A percentile compares a stretch with the other conserved stretches of the same genome.
phyloP scores from a whole-genome alignment of 495 filamentous ascomycete genomes.

The Aspergillus hancockii region DNA sequence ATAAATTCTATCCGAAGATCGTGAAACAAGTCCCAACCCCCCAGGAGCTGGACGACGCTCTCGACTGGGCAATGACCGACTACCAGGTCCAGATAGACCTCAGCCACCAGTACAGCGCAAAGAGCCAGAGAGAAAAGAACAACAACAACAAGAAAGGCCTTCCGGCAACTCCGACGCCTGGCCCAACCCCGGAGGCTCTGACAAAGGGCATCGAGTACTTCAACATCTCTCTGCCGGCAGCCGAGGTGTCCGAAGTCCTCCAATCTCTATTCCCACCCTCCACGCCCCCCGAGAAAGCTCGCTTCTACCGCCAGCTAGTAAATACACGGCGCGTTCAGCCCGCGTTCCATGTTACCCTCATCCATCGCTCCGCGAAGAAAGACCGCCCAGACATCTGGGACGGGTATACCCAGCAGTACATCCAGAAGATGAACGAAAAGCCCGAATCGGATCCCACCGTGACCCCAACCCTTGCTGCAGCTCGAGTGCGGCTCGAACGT shows the following conservation, averaged over 20 bases:
- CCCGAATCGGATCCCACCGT: constrained; percentile 37
- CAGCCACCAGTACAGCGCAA: constrained; percentile 41
- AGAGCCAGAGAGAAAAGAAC: constrained; percentile 42
- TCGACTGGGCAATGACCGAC: constrained; percentile 70
- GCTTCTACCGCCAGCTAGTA: constrained; percentile 76
- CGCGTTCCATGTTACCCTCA: constrained; percentile 91
- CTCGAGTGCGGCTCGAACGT: constrained; percentile 61
- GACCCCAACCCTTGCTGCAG: constrained; percentile 48
- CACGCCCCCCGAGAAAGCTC: constrained; percentile 45
- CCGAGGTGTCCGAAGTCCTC: constrained; percentile 60
- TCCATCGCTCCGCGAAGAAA: constrained; percentile 68
- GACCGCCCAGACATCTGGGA: constrained; percentile 70
- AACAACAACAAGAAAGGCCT: constrained; percentile 34
- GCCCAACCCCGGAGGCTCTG: constrained; percentile 24
- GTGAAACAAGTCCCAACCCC: constrained; percentile 67
- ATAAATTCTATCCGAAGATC: constrained; percentile 71
- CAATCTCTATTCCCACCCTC: constrained; percentile 61
- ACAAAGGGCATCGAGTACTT: constrained; percentile 79
- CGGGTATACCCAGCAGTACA: constrained; percentile 55
- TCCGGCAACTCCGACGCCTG: constrained; percentile 12
- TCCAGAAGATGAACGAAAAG: constrained; percentile 38
- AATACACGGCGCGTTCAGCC: constrained; percentile 72
- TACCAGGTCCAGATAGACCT: constrained; percentile 78
- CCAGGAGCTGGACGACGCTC: constrained; percentile 78
- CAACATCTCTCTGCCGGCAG: constrained; percentile 61